Evolutionary conservation across 2,329 filamentous ascomycete species (phyloP), one percentile per base, ranked within the genome.

Genomic region (Fusarium verrucosum): DNA sequence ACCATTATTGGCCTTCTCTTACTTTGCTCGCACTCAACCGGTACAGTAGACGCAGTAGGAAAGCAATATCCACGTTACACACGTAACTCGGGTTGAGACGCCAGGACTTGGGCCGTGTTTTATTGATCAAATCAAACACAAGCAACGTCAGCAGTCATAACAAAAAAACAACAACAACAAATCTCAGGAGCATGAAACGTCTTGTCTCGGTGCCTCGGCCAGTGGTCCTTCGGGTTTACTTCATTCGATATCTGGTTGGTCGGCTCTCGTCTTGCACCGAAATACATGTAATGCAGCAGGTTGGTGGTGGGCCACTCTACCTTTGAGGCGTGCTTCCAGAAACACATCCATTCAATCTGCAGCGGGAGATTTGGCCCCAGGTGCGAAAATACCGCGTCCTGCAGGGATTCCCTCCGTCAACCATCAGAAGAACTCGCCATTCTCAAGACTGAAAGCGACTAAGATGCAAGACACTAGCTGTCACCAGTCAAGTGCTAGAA

Each of bases 291-390:
- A 58, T 30, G 26, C 23, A 42, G 25, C 47, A 35, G 61, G 42
- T 61, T 47, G 26, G 30, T 23, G 66, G 57, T 50, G 62, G 55
- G 49, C 65, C 43, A 50, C 47, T 42, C 46, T 62, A 36, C 45
- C 37, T 58, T 53, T 43, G 62, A 70, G 69, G 69, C 54, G 69
- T 71, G 59, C 66, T 71, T 71, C 69, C 69, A 71, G 66, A 71
- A 71, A 63, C 66, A 37, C 46, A 58, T 56, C 49, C 36, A 50
- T 47, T 55, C 49, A 55, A 50, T 50, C 40, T 32, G 51, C 42
- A 52, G 36, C 35, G 49, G 33, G 55, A 55, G 44, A 55, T 58
- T 65, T 62, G 50, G 43, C 44, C 38, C 32, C 51, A 58, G 58
- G 65, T 68, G 65, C 58, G 59, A 68, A 58, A 65, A 64, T 60